Conservation (phyloP, 1,139 yeast species). For the Sugiyamaella castrensis region DNA sequence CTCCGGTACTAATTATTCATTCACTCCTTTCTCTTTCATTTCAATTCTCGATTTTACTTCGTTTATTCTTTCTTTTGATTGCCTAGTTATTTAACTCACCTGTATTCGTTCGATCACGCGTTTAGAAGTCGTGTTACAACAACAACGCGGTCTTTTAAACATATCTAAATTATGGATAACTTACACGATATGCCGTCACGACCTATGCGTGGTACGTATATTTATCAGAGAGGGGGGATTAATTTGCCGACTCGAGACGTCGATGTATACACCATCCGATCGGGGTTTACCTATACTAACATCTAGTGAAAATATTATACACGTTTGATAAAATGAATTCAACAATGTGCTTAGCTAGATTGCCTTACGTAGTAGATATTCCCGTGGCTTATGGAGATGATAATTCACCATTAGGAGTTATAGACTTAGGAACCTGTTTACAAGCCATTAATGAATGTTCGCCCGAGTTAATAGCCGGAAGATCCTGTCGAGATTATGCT, state of each 20-base stretch:
- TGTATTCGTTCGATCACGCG: no score
- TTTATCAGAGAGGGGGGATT: not conserved
- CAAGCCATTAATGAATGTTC: constrained; percentile 35
- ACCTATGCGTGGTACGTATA: constrained; percentile 24
- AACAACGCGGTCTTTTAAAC: not conserved
- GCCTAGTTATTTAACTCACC: no score
- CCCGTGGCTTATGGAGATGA: constrained; percentile 30
- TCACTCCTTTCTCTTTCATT: no score
- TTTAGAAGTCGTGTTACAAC: no score
- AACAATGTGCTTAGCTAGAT: constrained; percentile 36
- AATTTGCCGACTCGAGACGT: no score
- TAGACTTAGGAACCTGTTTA: constrained; percentile 36
- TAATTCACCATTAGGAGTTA: constrained; percentile 31
- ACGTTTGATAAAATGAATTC: constrained; percentile 35
- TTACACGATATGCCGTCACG: constrained; percentile 21
- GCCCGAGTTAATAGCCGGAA: constrained; percentile 38
- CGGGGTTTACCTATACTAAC: constrained; percentile 1
- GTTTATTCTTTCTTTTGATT: no score
- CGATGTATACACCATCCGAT: no score
- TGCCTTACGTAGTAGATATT: constrained; percentile 25
- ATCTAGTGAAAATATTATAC: constrained; percentile 37
- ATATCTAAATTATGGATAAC: constrained; percentile 12
- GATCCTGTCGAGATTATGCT: constrained; percentile 36
- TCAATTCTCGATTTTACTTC: no score
- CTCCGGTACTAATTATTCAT: no score